Evolutionary conservation across 164 flowering plant species (phyloP), one percentile per base, ranked within the genome.

Genomic region (Warburgia ugandensis): DNA sequence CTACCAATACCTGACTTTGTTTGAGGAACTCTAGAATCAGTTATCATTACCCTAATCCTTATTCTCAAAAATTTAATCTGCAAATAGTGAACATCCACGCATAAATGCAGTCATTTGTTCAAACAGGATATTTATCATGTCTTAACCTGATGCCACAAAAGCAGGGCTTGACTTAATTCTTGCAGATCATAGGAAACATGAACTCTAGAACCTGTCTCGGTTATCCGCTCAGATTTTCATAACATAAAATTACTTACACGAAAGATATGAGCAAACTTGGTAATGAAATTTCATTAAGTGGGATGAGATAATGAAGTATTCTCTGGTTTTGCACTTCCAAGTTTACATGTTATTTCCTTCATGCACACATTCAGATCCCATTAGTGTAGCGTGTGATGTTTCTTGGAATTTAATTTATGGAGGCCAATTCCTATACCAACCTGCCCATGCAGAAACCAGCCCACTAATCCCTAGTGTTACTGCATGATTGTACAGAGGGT

Each of bases 341-440:
- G 19, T 14, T 39, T 13, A 1, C 43, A 39, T 39, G 16, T 10
- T 39, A 14, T 19, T 6, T 16, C 16, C 2, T 16, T n/a, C 19
- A 39, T 39, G 16, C 21, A 39, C 2, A 16, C 43, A 39, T 39
- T 22, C 21, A 5, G 16, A 17, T n/a, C 2, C 13, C 14, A 26
- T 45, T 32, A 26, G 47, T 19, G 5, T 6, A 14, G 13, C 13
- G 23, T 19, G 47, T 9, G 4, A 17, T 42, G 9, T 13, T 17
- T 22, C 10, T 42, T 29, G 21, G 9, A 50, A 12, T 27, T 50
- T 28, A 50, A 6, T 52, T 71, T 49, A 77, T 6, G 81, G 68
- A 4, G 98, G 94, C 98, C 98, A 92, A 46, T 92, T 92, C 51
- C 98, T 77, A 51, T 92, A 92, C 98, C 95, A 92, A 49, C 95